phyloP scores from a whole-genome alignment of 116 monocot species.

The Trichopus zeylanicus region DNA sequence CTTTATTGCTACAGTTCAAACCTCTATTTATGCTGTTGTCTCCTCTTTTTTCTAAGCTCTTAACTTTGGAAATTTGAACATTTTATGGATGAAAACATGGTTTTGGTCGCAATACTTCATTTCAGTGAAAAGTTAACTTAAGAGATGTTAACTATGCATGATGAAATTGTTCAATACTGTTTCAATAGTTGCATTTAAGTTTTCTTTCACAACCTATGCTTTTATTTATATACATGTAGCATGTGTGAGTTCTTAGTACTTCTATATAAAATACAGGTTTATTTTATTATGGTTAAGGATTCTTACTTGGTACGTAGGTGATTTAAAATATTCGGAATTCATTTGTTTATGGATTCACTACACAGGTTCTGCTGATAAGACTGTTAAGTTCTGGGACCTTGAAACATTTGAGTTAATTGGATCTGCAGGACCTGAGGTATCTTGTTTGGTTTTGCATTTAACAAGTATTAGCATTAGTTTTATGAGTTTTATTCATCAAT shows the following conservation, averaged over 20 bases:
- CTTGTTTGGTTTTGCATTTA: background rate
- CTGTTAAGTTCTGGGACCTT: slow-evolving; percentile 97
- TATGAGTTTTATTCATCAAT: background rate
- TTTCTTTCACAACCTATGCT: background rate
- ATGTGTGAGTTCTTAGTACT: too few relatives aligned
- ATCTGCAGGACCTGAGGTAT: slow-evolving; percentile 93
- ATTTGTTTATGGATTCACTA: background rate
- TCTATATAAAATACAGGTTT: background rate
- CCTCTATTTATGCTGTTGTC: too few relatives aligned
- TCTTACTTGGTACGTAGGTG: background rate
- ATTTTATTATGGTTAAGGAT: background rate
- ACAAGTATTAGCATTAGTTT: background rate
- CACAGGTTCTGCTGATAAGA: slow-evolving; percentile 92
- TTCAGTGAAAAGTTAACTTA: background rate
- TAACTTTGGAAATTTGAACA: background rate
- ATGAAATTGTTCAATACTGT: background rate
- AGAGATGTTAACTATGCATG: background rate
- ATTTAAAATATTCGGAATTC: background rate
- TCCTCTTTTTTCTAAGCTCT: too few relatives aligned
- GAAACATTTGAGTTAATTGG: slow-evolving; percentile 98
- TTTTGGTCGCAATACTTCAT: background rate
- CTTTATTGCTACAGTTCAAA: too few relatives aligned
- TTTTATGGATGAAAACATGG: background rate
- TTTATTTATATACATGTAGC: background rate
- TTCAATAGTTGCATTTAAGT: background rate